These are phyloP conservation scores for Hypomontagnella submonticulosa DNA, from an alignment of 495 filamentous ascomycete genomes.

Conservation along the genomic window DNA sequence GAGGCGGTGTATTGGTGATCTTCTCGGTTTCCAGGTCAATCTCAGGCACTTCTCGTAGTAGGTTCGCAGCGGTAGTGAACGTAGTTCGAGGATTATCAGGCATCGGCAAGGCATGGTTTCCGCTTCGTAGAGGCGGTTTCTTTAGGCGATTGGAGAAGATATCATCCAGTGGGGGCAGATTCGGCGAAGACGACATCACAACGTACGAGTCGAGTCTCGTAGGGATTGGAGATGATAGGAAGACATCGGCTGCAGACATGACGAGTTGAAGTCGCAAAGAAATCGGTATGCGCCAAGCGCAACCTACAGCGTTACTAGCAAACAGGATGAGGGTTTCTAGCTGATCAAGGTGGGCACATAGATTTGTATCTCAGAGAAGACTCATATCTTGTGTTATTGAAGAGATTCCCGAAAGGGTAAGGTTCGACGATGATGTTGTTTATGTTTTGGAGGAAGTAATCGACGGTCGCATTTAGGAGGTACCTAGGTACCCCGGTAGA, in stretches of 20 bases:
- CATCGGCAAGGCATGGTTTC: slow-evolving; percentile 49
- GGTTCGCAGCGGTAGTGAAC: slow-evolving; percentile 56
- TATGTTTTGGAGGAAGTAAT: slow-evolving; percentile 6
- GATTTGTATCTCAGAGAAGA: no score
- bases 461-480: slow-evolving; percentile 6
- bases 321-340: slow-evolving; percentile 37
- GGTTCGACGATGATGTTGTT: slow-evolving; percentile 19
- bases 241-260: slow-evolving; percentile 53
- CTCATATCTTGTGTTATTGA: no score
- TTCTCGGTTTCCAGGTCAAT: slow-evolving; percentile 47
- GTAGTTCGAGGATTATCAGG: slow-evolving; percentile 46
- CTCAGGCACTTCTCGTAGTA: slow-evolving; percentile 48
- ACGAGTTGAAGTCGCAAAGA: slow-evolving; percentile 29
- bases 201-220: slow-evolving; percentile 38
- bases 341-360: no score
- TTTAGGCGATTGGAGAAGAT: slow-evolving; percentile 50
- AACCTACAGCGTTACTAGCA: slow-evolving; percentile 35
- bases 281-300: slow-evolving; percentile 55
- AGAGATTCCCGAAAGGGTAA: background rate
- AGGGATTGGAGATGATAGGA: slow-evolving; percentile 53
- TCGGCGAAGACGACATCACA: slow-evolving; percentile 57
- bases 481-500: slow-evolving; percentile 15
- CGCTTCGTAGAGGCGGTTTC: slow-evolving; percentile 46
- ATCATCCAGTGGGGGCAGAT: slow-evolving; percentile 56
- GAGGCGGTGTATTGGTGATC: slow-evolving; percentile 37